Evolutionary conservation across 2,329 filamentous ascomycete genomes (phyloP).

Genomic region (Pyrenochaeta sp.): DNA sequence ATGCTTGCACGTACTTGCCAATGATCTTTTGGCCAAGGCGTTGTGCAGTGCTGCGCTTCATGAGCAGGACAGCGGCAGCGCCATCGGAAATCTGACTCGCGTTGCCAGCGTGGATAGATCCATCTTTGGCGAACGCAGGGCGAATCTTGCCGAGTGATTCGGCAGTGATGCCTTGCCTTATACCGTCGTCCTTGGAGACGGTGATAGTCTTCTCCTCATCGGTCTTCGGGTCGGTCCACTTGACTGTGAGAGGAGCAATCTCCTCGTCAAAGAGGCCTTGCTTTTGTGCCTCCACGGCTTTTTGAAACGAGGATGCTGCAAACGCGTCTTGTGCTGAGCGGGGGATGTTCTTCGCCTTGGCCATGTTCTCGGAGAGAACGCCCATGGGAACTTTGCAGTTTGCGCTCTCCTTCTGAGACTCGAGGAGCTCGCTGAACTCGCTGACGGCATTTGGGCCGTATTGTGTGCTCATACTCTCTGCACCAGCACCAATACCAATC

Average conservation of each 20-base stretch:
- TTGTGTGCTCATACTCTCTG: constrained; percentile 94
- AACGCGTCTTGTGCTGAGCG: constrained; percentile 87
- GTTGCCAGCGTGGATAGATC: constrained; percentile 95
- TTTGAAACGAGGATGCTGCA: constrained; percentile 90
- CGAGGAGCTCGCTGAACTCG: constrained; percentile 91
- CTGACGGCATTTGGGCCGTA: constrained; percentile 90
- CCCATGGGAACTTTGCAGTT: constrained; percentile 99
- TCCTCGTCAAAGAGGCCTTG: constrained; percentile 92
- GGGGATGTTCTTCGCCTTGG: constrained; percentile 78
- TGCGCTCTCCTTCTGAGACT: constrained; percentile 79
- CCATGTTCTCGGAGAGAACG: constrained; percentile 92
- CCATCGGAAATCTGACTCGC: constrained; percentile 94
- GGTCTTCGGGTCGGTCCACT: constrained; percentile 90
- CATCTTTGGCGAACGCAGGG: constrained; percentile 89
- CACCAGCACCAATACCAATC: constrained; percentile 89
- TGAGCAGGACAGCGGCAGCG: constrained; percentile 91
- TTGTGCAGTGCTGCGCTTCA: constrained; percentile 92
- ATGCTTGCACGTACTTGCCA: constrained; percentile 89
- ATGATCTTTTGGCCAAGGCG: constrained; percentile 86
- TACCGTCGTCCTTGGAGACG: constrained; percentile 85
- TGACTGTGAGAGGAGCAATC: constrained; percentile 85
- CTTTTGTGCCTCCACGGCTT: constrained; percentile 84
- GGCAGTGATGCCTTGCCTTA: constrained; percentile 83
- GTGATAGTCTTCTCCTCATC: constrained; percentile 84
- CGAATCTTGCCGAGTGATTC: constrained; percentile 92